Percentiles rank a stretch among this genome's conserved stretches.
phyloP scores from a whole-genome alignment of 345 rosid species.

The Gossypium ekmanianum region DNA sequence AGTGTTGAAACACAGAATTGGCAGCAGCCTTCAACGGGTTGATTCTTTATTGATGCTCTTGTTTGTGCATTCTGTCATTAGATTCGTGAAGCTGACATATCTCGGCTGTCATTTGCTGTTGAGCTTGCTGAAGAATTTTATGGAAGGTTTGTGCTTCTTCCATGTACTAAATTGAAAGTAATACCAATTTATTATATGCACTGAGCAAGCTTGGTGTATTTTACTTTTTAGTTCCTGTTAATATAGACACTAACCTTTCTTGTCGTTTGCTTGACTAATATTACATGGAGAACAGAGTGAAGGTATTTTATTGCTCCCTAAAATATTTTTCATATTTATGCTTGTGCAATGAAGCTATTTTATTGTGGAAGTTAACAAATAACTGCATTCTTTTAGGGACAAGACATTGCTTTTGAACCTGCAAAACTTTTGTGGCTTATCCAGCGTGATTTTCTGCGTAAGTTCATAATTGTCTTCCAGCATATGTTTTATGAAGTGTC shows the following conservation, averaged over 20 bases:
- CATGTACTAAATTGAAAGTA: slow-evolving; percentile 13
- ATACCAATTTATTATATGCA: slow-evolving; percentile 8
- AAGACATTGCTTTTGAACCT: slow-evolving; percentile 98
- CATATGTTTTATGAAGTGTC: not conserved
- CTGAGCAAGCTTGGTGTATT: slow-evolving; percentile 1
- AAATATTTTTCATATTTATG: slow-evolving; percentile 16
- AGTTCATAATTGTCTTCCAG: slow-evolving; percentile 29
- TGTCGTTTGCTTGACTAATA: slow-evolving; percentile 32
- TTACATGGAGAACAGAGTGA: slow-evolving; percentile 60
- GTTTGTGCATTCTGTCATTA: slow-evolving; percentile 30
- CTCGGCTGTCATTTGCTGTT: slow-evolving; percentile 96
- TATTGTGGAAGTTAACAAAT: slow-evolving; percentile 20
- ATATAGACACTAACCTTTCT: slow-evolving; percentile 40
- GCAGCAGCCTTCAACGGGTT: slow-evolving; percentile 11
- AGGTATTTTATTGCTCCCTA: slow-evolving; percentile 51
- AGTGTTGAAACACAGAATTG: slow-evolving; percentile 1
- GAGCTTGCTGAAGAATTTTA: slow-evolving; percentile 99
- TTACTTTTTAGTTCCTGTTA: slow-evolving; percentile 2
- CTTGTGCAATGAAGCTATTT: slow-evolving; percentile 12
- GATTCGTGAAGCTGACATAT: slow-evolving; percentile 99
- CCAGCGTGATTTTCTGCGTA: slow-evolving; percentile 99
- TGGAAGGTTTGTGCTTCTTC: slow-evolving; percentile 65
- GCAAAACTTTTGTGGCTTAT: slow-evolving; percentile 98
- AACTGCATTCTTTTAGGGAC: slow-evolving; percentile 56
- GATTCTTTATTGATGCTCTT: slow-evolving; percentile 8